Percentiles rank a stretch among this genome's conserved stretches.
Evolutionary conservation across 495 filamentous ascomycete species (phyloP).

Genomic region (Parathielavia hyrcaniae): DNA sequence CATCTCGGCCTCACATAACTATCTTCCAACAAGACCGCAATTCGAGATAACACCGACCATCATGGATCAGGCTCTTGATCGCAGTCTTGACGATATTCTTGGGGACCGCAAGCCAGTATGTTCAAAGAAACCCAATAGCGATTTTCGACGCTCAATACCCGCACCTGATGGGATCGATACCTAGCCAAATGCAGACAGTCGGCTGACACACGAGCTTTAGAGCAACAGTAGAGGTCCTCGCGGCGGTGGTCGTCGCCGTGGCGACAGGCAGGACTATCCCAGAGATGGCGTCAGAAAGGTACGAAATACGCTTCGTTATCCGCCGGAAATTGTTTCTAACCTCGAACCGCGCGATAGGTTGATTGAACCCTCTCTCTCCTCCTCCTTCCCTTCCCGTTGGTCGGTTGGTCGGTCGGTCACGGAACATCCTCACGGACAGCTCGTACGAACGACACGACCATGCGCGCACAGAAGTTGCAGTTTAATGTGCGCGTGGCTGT

Average conservation of each 20-base stretch:
- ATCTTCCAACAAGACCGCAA: no score
- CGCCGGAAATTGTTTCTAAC: background rate
- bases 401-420: background rate
- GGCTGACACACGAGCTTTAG: slow-evolving; percentile 18
- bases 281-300: slow-evolving; percentile 83
- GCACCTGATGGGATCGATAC: background rate
- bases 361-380: slow-evolving; percentile 29
- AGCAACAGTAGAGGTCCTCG: slow-evolving; percentile 22
- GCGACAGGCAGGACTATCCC: slow-evolving; percentile 54
- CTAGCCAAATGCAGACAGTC: background rate
- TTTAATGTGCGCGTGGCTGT: slow-evolving; percentile 12
- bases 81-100: slow-evolving; percentile 79
- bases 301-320: slow-evolving; percentile 14
- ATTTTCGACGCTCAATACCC: background rate
- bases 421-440: slow-evolving; percentile 19
- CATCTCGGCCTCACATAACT: no score
- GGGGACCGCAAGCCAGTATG: slow-evolving; percentile 63
- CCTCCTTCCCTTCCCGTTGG: slow-evolving; percentile 19
- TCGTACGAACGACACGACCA: slow-evolving; percentile 28
- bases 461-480: slow-evolving; percentile 19
- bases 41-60: background rate
- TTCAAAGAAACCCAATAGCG: background rate
- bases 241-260: slow-evolving; percentile 40
- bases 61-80: slow-evolving; percentile 51
- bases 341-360: slow-evolving; percentile 27